Evolutionary conservation across 2,329 filamentous ascomycete species (phyloP).

Genomic region (Penicillium sp.): DNA sequence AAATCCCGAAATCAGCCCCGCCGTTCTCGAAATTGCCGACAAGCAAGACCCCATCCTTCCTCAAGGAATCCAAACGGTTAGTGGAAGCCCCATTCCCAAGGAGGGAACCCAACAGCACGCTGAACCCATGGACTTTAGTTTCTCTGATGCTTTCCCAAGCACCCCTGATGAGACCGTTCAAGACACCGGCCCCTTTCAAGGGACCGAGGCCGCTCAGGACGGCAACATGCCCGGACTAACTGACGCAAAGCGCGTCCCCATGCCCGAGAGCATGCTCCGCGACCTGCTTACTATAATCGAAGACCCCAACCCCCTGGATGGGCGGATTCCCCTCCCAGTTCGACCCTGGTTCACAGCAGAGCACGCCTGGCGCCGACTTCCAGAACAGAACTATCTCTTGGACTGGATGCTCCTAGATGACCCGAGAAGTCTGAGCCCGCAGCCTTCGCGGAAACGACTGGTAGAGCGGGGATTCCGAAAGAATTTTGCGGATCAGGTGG

Average conservation of each 20-base stretch:
- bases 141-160: conserved; percentile 1
- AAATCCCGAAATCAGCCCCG: conserved; percentile 48
- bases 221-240: conserved; percentile 1
- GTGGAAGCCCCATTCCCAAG: conserved; percentile 2
- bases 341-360: conserved; percentile 1
- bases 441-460: background rate
- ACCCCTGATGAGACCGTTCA: background rate
- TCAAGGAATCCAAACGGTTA: conserved; percentile 16
- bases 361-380: background rate
- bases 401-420: conserved; percentile 6
- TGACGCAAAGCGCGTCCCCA: conserved; percentile 2
- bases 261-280: conserved; percentile 6
- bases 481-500: background rate
- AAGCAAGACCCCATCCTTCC: conserved; percentile 9
- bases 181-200: background rate
- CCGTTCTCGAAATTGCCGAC: conserved; percentile 1
- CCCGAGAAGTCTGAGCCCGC: background rate
- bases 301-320: background rate
- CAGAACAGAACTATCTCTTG: background rate
- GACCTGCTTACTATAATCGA: conserved; percentile 2
- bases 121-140: conserved; percentile 10
- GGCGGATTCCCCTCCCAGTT: background rate
- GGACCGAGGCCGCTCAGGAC: background rate
- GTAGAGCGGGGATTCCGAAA: background rate
- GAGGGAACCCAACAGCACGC: background rate